These are phyloP conservation scores for Microsporum ferrugineum DNA, from an alignment of 2,329 filamentous ascomycete genomes.

Conservation along the genomic window DNA sequence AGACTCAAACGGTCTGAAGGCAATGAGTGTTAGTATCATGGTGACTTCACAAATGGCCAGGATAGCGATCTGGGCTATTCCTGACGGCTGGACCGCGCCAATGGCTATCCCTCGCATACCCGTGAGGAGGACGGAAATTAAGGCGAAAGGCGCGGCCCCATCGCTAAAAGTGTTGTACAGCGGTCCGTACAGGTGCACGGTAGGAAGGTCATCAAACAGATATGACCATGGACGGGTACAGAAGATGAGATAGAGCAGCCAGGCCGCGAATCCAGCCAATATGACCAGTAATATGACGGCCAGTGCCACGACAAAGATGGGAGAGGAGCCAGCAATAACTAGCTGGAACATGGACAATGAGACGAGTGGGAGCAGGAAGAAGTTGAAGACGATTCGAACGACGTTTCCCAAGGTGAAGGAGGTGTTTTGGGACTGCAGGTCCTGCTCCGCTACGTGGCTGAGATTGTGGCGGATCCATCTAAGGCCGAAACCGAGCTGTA, in stretches of 20 bases:
- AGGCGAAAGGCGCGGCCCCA: conserved; percentile 77
- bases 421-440: conserved; percentile 80
- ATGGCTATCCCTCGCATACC: conserved; percentile 81
- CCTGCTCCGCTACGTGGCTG: conserved; percentile 65
- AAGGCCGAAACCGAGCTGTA: conserved; percentile 62
- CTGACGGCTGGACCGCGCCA: conserved; percentile 82
- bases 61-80: conserved; percentile 83
- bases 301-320: conserved; percentile 58
- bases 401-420: conserved; percentile 73
- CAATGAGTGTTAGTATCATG: conserved; percentile 71
- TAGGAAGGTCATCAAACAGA: conserved; percentile 86
- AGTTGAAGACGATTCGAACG: conserved; percentile 82
- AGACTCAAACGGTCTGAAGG: conserved; percentile 79
- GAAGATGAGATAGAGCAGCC: conserved; percentile 71
- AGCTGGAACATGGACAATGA: conserved; percentile 85
- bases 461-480: conserved; percentile 67
- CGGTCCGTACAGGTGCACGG: conserved; percentile 78
- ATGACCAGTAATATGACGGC: conserved; percentile 63
- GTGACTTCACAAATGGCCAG: conserved; percentile 92
- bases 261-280: conserved; percentile 61
- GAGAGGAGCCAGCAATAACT: conserved; percentile 58
- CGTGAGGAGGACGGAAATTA: conserved; percentile 74
- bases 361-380: conserved; percentile 77
- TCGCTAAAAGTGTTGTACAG: conserved; percentile 97
- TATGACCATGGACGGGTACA: conserved; percentile 71